phyloP scores from a whole-genome alignment of 106 monocot genomes.

The Dendrobium huoshanense region DNA sequence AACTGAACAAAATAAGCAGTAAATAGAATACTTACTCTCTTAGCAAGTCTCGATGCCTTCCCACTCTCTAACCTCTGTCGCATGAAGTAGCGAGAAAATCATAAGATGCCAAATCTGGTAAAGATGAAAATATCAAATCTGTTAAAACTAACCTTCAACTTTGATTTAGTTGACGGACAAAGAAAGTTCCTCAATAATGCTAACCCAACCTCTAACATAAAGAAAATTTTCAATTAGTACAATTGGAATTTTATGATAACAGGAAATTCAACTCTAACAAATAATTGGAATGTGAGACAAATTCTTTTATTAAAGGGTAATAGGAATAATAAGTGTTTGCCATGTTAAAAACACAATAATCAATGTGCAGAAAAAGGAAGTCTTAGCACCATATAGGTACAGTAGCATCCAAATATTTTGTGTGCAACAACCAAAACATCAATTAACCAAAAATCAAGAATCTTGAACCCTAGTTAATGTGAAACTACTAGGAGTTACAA shows the following conservation, averaged over 20 bases:
- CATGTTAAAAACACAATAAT: not conserved
- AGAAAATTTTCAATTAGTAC: not conserved
- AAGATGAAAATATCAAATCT: not conserved
- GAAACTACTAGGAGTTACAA: too few species aligned
- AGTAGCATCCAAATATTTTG: not conserved
- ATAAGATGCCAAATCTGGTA: slow-evolving; percentile 1
- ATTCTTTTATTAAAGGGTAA: not conserved
- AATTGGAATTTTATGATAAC: not conserved
- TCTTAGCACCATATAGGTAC: not conserved
- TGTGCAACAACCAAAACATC: not conserved
- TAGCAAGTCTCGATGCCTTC: slow-evolving; percentile 80
- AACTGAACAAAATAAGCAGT: slow-evolving; percentile 1
- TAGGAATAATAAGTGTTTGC: not conserved
- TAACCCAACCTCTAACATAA: slow-evolving; percentile 61
- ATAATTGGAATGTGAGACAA: not conserved
- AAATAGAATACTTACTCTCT: slow-evolving; percentile 55
- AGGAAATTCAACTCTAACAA: not conserved
- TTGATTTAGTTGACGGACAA: slow-evolving; percentile 34
- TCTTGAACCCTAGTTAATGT: too few species aligned
- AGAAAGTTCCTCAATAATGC: slow-evolving; percentile 80
- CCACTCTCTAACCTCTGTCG: slow-evolving; percentile 36
- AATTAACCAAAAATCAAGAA: not conserved
- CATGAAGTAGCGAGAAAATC: not conserved
- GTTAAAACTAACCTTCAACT: slow-evolving; percentile 37
- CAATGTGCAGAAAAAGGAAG: not conserved